These are phyloP conservation scores for Solanum piurae DNA, from an alignment of 257 asterid genomes.

Conservation along the genomic window DNA sequence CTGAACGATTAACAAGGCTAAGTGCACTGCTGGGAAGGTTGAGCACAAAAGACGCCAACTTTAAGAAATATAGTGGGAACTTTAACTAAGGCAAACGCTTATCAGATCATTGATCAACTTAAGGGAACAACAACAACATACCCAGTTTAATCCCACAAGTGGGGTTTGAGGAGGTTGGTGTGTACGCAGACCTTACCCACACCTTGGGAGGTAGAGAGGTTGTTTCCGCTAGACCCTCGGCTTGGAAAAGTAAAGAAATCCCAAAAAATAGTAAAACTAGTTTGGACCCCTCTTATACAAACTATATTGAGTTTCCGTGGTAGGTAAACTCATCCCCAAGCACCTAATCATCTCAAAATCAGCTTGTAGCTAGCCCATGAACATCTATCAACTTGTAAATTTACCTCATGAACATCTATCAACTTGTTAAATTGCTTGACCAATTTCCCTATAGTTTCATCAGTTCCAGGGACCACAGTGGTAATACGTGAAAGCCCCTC, in stretches of 20 bases:
- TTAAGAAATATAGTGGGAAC: neutral
- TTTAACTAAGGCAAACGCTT: neutral
- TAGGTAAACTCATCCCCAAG: neutral
- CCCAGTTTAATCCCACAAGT: neutral
- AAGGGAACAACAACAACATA: neutral
- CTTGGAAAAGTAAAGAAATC: neutral
- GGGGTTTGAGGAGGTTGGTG: neutral
- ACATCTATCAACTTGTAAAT: slow-evolving; percentile 63
- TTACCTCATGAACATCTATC: slow-evolving; percentile 78
- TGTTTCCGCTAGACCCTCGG: neutral
- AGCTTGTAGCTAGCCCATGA: slow-evolving; percentile 64
- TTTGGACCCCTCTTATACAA: neutral
- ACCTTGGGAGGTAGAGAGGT: neutral
- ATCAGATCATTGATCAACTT: neutral
- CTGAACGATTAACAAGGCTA: neutral
- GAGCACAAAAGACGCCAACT: neutral
- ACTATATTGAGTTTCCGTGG: neutral
- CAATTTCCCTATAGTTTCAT: slow-evolving; percentile 59
- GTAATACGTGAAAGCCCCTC: slow-evolving; percentile 83
- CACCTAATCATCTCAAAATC: slow-evolving; percentile 15
- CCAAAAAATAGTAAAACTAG: neutral
- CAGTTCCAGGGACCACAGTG: slow-evolving; percentile 87
- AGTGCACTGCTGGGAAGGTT: neutral
- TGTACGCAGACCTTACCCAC: neutral
- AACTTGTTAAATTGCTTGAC: slow-evolving; percentile 71